Percentiles rank a stretch among this genome's conserved stretches.
Evolutionary conservation across 2,329 filamentous ascomycete species (phyloP).

Genomic region (Hypoxylon sp.): DNA sequence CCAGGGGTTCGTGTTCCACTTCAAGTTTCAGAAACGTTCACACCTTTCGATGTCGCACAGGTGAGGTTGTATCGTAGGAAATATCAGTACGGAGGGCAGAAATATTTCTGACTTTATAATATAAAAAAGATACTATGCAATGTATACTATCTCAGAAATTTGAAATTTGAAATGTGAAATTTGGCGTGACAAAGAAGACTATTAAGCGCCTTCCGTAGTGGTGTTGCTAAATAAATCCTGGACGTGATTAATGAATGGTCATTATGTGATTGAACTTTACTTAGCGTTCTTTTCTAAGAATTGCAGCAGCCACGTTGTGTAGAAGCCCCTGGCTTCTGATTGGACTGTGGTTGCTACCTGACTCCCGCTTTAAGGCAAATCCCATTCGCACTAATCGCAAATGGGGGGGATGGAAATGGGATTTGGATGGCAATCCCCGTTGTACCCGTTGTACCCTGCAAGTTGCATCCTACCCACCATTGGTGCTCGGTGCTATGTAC

Average conservation of each 20-base stretch:
- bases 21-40: conserved; percentile 44
- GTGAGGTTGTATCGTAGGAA: conserved; percentile 22
- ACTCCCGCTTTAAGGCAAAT: conserved; percentile 39
- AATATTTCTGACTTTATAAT: conserved; percentile 1
- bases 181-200: background rate
- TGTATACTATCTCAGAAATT: conserved; percentile 14
- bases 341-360: conserved; percentile 14
- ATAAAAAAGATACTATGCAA: conserved; percentile 14
- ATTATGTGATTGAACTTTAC: conserved; percentile 6
- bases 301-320: conserved; percentile 26
- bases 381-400: conserved; percentile 36
- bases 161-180: too few species aligned
- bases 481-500: conserved; percentile 25
- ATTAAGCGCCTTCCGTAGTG: conserved; percentile 16
- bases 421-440: conserved; percentile 13
- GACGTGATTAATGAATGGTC: conserved; percentile 16
- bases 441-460: conserved; percentile 37
- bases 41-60: conserved; percentile 30
- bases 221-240: conserved; percentile 18
- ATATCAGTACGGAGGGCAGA: background rate
- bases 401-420: conserved; percentile 23
- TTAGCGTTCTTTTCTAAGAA: background rate
- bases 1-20: conserved; percentile 44
- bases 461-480: conserved; percentile 32
- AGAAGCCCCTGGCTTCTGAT: conserved; percentile 12